Evolutionary conservation across 257 asterid genomes (phyloP), one percentile per base, ranked within the genome.

Genomic region (Nyctanthes arbortristis): DNA sequence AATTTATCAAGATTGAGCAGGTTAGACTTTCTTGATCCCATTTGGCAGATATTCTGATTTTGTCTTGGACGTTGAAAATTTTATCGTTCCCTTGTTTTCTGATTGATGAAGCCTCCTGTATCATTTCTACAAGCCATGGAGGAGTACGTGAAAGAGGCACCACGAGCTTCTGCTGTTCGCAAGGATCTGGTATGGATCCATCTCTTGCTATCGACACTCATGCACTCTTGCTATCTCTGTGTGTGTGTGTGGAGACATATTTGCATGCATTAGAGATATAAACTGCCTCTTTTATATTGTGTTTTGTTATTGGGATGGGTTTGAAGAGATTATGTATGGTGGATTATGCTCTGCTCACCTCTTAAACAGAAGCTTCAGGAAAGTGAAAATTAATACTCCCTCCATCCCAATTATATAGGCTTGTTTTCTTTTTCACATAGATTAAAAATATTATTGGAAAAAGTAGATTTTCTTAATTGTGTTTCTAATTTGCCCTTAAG

Each of bases 81-180:
- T 61, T 77, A 75, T 78, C n/a, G 72, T 29, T 63, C 27, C 29
- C 40, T 63, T 62, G 30, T 71, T 66, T 56, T 39, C 33, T 73
- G 68, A 34, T 77, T 68, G 73, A 61, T 85, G 49, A 69, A 94
- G 99, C 98, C 99, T 32, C 98, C 98, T 45, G 92, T 89, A 69
- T 94, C 99, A 34, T 94, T 94, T 76, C 67, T 94, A 63, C 97
- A 85, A 91, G 88, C 99, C 68, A 94, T 94, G 99, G 99, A 94
- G 83, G 98, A 94, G 85, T 94, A 91, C 69, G 96, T 91, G 32
- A 86, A 83, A 80, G 99, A 94, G 6, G 98, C 97, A 70, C 98
- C 99, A 6, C 97, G 94, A 28, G 65, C 81, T 73, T 89, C 99
- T 73, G 73, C 86, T 10, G 91, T 80, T 74, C 91, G 87, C 78